A percentile compares a stretch with the other conserved stretches of the same genome.
Conservation (phyloP, 306 rosid species). For the Vigna unguiculata region DNA sequence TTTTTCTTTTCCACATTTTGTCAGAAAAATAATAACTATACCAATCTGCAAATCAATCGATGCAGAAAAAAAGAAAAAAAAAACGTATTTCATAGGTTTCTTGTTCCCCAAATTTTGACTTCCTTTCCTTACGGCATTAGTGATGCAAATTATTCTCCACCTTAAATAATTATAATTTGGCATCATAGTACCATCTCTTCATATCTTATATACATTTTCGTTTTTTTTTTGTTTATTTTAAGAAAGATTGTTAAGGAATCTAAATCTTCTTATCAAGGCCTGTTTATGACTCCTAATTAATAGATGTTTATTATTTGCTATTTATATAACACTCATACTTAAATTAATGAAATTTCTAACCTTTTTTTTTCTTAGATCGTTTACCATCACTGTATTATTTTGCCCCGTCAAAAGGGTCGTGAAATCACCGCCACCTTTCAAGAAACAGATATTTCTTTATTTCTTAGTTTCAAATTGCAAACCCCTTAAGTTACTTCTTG, state of each 20-base stretch:
- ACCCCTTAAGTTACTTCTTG: not conserved
- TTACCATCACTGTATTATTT: not conserved
- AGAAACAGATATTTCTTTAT: not conserved
- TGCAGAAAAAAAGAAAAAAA: too few relatives aligned
- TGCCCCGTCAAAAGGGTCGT: not conserved
- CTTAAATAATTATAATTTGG: not conserved
- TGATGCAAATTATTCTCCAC: slow-evolving; percentile 23
- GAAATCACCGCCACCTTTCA: slow-evolving; percentile 9
- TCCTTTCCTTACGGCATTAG: slow-evolving; percentile 42
- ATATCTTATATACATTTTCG: not conserved
- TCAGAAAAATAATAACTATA: slow-evolving; percentile 32
- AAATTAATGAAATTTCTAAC: not conserved
- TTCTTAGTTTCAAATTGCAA: not conserved
- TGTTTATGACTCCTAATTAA: not conserved
- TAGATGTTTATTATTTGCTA: not conserved
- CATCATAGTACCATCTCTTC: not conserved
- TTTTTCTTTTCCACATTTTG: not conserved
- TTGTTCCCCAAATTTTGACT: slow-evolving; percentile 39
- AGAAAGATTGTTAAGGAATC: slow-evolving; percentile 1
- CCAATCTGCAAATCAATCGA: slow-evolving; percentile 6
- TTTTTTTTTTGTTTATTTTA: slow-evolving; percentile 21
- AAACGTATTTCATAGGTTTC: slow-evolving; percentile 16
- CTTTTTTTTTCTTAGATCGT: not conserved
- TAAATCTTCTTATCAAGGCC: not conserved
- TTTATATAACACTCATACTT: not conserved